phyloP scores from a whole-genome alignment of 371 early-diverging fungal genomes.

The Mucor racemosus region DNA sequence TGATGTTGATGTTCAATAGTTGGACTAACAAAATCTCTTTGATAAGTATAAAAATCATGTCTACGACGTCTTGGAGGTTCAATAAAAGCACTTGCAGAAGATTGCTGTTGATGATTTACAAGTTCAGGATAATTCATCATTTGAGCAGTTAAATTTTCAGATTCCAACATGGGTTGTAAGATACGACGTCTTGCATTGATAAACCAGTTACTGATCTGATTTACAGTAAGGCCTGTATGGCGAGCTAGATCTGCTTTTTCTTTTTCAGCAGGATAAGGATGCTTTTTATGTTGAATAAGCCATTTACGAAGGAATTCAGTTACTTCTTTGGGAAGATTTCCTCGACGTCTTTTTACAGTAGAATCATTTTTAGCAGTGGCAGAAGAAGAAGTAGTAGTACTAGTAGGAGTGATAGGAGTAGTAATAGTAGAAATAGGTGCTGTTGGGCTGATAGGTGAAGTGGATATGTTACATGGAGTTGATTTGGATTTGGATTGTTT shows the following conservation, averaged over 20 bases:
- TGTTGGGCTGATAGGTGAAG: conserved; percentile 1
- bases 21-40: conserved; percentile 12
- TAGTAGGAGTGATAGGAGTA: background rate
- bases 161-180: conserved; percentile 58
- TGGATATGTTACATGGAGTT: background rate
- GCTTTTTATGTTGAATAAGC: conserved; percentile 77
- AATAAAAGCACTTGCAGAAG: background rate
- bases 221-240: conserved; percentile 71
- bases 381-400: conserved; percentile 6
- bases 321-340: conserved; percentile 69
- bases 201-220: conserved; percentile 92
- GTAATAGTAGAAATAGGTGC: background rate
- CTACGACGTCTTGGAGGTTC: conserved; percentile 16
- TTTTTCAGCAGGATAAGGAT: conserved; percentile 85
- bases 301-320: conserved; percentile 73
- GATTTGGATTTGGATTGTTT: conserved; percentile 1
- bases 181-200: conserved; percentile 86
- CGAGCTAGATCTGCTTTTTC: conserved; percentile 73
- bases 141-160: conserved; percentile 36
- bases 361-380: background rate
- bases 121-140: conserved; percentile 34
- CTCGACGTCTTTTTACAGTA: conserved; percentile 53
- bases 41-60: conserved; percentile 22
- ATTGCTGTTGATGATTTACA: conserved; percentile 2
- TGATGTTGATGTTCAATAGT: background rate